Base-by-base conservation (phyloP, 208 protist genomes). In the Trypanosoma caninum region DNA sequence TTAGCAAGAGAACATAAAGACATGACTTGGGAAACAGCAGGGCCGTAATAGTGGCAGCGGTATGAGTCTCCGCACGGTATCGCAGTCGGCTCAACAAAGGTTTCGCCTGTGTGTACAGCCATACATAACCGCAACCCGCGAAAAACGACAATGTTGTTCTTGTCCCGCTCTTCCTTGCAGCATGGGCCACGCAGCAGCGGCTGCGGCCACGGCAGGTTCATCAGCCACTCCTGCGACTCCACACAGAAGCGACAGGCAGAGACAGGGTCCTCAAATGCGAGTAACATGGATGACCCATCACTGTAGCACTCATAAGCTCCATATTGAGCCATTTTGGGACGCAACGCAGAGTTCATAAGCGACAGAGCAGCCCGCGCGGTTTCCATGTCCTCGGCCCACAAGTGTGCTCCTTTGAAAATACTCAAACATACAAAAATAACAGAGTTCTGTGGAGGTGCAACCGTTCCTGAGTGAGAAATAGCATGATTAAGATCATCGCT, bases 291-390 rank as follows among this genome's bases (percentile, higher is more conserved):
- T 51, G 77, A 65, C 6, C 78, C 84, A 54, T 95, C 85, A 67
- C 84, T 91, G 67, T 86, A 92, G 63, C 78, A 89, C 65, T 95
- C 88, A 63, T 92, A 87, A 6, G 66, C 81, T 20, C 82, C 88
- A 54, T 95, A 92, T 74, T 91, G 65, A 2, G 41, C 60, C 78
- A 87, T 79, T 72, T 95, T 95, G 14, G 84, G 65, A n/a, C 88
- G 88, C 35, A 92, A 45, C 0, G 74, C 72, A 53, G 71, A 74
- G 56, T 86, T 80, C 54, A 91, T 70, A 31, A 92, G 74, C 38
- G 76, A 54, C 58, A 86, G 69, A 1, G 84, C 55, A 16, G 84
- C 72, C 7, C 75, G 70, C 69, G 86, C 86, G 53, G 51, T 63
- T 42, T 83, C 84, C 16, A 74, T 64, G 59, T 84, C 66, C 16